phyloP scores from a whole-genome alignment of 164 flowering plant genomes.

The Liriodendron chinense region DNA sequence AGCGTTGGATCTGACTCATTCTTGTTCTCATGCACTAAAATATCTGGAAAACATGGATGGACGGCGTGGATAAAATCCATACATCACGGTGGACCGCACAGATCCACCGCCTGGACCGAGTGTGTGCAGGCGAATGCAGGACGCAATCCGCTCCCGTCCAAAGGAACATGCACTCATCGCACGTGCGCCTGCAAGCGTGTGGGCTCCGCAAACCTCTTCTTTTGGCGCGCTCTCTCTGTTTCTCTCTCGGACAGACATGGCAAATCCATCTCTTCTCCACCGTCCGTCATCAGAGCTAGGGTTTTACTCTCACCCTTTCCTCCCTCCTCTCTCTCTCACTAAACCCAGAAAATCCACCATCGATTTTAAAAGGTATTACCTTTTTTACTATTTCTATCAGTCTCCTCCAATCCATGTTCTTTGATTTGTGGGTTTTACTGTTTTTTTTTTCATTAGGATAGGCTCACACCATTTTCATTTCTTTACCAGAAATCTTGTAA shows the following conservation, averaged over 20 bases:
- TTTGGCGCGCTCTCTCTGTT: not conserved
- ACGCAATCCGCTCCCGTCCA: not conserved
- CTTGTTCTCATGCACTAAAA: no score
- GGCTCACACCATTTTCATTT: not conserved
- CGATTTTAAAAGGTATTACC: not conserved
- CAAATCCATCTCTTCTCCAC: not conserved
- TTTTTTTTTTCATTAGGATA: not conserved
- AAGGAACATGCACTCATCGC: not conserved
- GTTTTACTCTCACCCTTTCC: not conserved
- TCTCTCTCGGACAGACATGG: not conserved
- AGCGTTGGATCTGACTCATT: no score
- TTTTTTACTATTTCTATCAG: no score
- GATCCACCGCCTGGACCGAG: no score
- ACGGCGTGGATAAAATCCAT: no score
- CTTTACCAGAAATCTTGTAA: not conserved
- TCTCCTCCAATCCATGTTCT: not conserved
- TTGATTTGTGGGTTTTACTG: not conserved
- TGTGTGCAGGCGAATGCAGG: not conserved
- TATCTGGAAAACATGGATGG: no score
- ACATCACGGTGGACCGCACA: no score
- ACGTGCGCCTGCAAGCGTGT: not conserved
- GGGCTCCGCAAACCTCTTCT: not conserved
- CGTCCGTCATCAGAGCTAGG: not conserved
- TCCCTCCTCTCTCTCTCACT: no score
- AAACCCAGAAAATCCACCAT: not conserved